Evolutionary conservation across 768 basidiomycete species (phyloP).

Genomic region (Boletellus ananiceps): DNA sequence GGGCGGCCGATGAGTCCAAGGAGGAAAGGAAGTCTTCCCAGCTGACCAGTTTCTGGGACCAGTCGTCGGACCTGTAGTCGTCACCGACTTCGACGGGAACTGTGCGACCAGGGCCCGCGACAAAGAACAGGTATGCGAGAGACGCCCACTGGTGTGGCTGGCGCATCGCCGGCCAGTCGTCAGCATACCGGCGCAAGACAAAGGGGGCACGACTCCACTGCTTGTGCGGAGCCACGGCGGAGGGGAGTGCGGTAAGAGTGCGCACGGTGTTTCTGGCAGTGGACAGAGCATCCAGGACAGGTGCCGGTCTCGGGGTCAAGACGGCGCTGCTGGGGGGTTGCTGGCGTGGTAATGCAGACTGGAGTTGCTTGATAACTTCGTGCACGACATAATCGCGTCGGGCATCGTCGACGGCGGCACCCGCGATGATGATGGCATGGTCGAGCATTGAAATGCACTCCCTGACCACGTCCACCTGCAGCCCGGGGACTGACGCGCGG

Average conservation of each 20-base stretch:
- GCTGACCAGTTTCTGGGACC: conserved; percentile 74
- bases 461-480: conserved; percentile 26
- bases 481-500: conserved; percentile 18
- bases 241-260: conserved; percentile 46
- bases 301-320: conserved; percentile 1
- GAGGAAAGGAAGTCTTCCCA: conserved; percentile 73
- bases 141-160: conserved; percentile 55
- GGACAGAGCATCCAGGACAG: conserved; percentile 1
- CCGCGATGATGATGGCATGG: conserved; percentile 77
- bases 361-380: conserved; percentile 57
- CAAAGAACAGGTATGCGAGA: conserved; percentile 58
- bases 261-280: conserved; percentile 33
- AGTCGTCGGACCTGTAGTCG: conserved; percentile 75
- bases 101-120: conserved; percentile 75
- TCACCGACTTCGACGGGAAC: conserved; percentile 88
- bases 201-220: conserved; percentile 55
- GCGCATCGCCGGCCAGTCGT: conserved; percentile 74
- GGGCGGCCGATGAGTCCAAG: conserved; percentile 28
- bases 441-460: conserved; percentile 64
- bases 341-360: conserved; percentile 30
- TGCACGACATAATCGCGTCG: conserved; percentile 56
- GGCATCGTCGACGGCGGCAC: conserved; percentile 54
- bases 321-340: conserved; percentile 6
- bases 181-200: conserved; percentile 58
- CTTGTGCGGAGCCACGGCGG: conserved; percentile 51